Evolutionary conservation across 192 early-diverging fungal genomes (phyloP).

Genomic region (Podila minutissima): DNA sequence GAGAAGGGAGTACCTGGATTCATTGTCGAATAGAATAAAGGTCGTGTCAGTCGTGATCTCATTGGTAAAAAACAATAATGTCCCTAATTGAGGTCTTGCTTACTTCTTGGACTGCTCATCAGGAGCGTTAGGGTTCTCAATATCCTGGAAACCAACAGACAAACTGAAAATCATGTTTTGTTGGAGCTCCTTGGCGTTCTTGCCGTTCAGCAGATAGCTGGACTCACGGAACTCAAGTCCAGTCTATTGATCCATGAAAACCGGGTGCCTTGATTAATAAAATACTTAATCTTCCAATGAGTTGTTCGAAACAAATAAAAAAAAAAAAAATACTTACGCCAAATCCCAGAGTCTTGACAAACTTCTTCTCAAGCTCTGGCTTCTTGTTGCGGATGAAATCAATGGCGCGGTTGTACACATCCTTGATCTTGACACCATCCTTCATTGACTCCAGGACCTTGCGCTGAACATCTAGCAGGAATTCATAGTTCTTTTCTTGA

Average conservation of each 20-base stretch:
- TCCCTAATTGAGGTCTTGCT: not conserved
- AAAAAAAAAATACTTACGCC: conserved; percentile 59
- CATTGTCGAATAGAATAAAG: conserved; percentile 12
- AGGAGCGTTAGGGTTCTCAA: conserved; percentile 76
- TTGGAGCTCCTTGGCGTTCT: conserved; percentile 73
- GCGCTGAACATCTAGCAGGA: conserved; percentile 88
- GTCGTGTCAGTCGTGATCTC: not conserved
- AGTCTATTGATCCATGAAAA: conserved; percentile 57
- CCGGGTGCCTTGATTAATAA: not conserved
- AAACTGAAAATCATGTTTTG: conserved; percentile 89
- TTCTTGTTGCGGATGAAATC: conserved; percentile 78
- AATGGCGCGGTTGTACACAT: conserved; percentile 79
- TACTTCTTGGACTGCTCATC: conserved; percentile 79
- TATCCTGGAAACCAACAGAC: conserved; percentile 85
- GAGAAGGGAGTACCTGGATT: conserved; percentile 77
- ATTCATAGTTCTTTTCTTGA: conserved; percentile 94
- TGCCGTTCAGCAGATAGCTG: conserved; percentile 78
- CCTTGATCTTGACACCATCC: conserved; percentile 78
- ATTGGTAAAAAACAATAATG: too few species aligned
- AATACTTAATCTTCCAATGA: not conserved
- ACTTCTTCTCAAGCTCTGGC: conserved; percentile 87
- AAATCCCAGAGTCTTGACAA: conserved; percentile 90
- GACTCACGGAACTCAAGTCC: conserved; percentile 96
- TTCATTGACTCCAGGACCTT: conserved; percentile 75
- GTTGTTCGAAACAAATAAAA: not conserved